Evolutionary conservation across 169 alveolate genomes (phyloP), one percentile per base, ranked within the genome.

Genomic region (Fabrea salina): DNA sequence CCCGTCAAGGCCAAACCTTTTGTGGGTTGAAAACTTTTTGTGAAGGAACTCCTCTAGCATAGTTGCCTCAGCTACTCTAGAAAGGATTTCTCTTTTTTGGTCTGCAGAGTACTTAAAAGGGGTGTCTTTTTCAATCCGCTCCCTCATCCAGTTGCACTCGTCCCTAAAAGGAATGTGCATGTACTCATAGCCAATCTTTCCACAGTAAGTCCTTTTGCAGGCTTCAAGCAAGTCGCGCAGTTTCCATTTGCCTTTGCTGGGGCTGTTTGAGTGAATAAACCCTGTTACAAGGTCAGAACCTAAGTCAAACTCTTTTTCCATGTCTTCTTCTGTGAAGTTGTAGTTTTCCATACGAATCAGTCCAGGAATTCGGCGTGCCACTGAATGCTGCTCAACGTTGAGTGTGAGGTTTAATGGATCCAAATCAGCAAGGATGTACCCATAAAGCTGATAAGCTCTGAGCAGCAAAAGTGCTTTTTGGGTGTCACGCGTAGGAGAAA

Each of bases 1-100:
- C 19, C 99, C 99, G 82, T 97, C 99, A 19, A 95, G 76, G 2
- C 99, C 99, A 80, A 97, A 97, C 40, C 99, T 85, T 82, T 96
- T 95, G 6, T 92, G 86, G 5, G 99, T 97, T 32, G 96, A 93
- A 82, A 96, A 97, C 66, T 89, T 90, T 6, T 76, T 67, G 3
- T 79, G 86, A 41, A 92, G 76, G 82, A 94, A 91, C n/a, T 89
- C 77, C 54, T 87, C 92, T 64, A 93, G 90, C 30, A 78, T 59
- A 56, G 80, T 84, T 16, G 95, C 93, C 61, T 93, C 80, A 40
- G 86, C 85, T 11, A 90, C 61, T 58, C 95, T 84, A 16, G 80
- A 85, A 32, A 75, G 68, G 22, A 83, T 72, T 5, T 64, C 64
- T 5, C 61, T 7, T 25, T 56, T 76, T 43, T 84, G 47, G 50